A percentile compares a stretch with the other conserved stretches of the same genome.
phyloP scores from a whole-genome alignment of 2,329 filamentous ascomycete species.

The Alternaria gansuensis region DNA sequence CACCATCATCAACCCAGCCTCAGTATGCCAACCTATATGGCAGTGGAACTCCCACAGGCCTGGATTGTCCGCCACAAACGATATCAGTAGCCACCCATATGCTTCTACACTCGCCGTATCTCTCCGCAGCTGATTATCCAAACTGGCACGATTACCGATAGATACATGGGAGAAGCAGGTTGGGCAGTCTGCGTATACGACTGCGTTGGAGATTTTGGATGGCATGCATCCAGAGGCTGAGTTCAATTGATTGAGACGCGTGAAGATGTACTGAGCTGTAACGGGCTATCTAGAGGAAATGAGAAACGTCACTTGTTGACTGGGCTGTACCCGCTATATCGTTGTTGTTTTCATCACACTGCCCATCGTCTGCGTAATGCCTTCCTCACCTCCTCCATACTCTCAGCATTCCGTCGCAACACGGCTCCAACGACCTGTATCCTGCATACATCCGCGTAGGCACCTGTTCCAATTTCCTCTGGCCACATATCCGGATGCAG shows the following conservation, averaged over 20 bases:
- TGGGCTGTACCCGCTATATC: background rate
- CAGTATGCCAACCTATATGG: slow-evolving; percentile 71
- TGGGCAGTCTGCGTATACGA: slow-evolving; percentile 40
- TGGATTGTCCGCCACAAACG: slow-evolving; percentile 69
- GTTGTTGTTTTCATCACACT: background rate
- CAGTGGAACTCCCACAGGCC: slow-evolving; percentile 72
- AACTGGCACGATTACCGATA: slow-evolving; percentile 37
- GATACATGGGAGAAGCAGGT: slow-evolving; percentile 38
- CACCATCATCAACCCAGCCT: slow-evolving; percentile 61
- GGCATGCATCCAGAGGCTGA: slow-evolving; percentile 47
- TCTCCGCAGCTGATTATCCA: slow-evolving; percentile 63
- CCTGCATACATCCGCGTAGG: slow-evolving; percentile 36
- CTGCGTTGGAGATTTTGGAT: slow-evolving; percentile 46
- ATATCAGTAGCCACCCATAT: slow-evolving; percentile 71
- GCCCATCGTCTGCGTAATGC: slow-evolving; percentile 9
- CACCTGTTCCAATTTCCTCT: slow-evolving; percentile 36
- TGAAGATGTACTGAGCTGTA: too few relatives aligned
- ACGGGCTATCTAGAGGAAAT: too few relatives aligned
- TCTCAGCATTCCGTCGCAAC: slow-evolving; percentile 14
- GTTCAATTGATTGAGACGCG: slow-evolving; percentile 27
- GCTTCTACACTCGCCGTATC: slow-evolving; percentile 74
- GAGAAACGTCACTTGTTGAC: background rate
- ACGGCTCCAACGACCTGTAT: slow-evolving; percentile 39
- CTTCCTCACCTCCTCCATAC: background rate
- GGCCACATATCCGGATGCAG: slow-evolving; percentile 40